These are phyloP conservation scores for Rhinocladiella mackenziei DNA, from an alignment of 2,329 filamentous ascomycete species.

Conservation along the genomic window DNA sequence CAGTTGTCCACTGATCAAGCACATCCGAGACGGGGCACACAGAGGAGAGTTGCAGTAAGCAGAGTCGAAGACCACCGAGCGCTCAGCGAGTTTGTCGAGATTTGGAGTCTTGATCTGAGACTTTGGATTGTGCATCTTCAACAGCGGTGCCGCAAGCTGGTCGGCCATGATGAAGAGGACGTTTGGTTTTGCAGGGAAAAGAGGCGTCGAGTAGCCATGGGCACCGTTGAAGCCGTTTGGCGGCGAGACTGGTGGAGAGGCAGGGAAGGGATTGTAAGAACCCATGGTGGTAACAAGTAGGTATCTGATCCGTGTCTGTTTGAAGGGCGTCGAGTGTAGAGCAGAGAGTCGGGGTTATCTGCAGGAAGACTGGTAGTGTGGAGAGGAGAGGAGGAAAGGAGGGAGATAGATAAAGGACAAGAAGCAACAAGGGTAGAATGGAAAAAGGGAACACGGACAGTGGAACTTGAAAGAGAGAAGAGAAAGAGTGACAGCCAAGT, in stretches of 20 bases:
- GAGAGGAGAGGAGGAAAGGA: neutral
- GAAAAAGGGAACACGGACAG: slow-evolving; percentile 7
- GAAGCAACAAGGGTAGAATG: slow-evolving; percentile 1
- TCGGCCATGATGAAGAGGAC: slow-evolving; percentile 96
- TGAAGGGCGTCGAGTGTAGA: neutral
- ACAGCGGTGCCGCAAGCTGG: slow-evolving; percentile 82
- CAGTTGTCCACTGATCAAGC: slow-evolving; percentile 86
- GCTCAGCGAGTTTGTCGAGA: slow-evolving; percentile 74
- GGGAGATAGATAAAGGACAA: slow-evolving; percentile 1
- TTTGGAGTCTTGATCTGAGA: slow-evolving; percentile 92
- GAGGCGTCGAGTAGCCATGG: slow-evolving; percentile 27
- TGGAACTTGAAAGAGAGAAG: neutral
- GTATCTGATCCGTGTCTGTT: neutral
- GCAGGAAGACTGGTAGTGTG: neutral
- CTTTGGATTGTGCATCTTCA: slow-evolving; percentile 85
- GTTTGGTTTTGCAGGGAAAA: slow-evolving; percentile 55
- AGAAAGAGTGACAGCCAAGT: neutral
- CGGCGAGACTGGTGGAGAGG: slow-evolving; percentile 28
- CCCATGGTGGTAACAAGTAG: slow-evolving; percentile 18
- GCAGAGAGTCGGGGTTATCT: neutral
- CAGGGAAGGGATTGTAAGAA: slow-evolving; percentile 22
- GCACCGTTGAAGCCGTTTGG: slow-evolving; percentile 28
- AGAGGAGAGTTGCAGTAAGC: slow-evolving; percentile 93
- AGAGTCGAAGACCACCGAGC: slow-evolving; percentile 84
- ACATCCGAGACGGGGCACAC: slow-evolving; percentile 88